A percentile compares a stretch with the other conserved stretches of the same genome.
Conservation (phyloP, 2,329 filamentous ascomycete genomes). For the Fusarium liriodendri region DNA sequence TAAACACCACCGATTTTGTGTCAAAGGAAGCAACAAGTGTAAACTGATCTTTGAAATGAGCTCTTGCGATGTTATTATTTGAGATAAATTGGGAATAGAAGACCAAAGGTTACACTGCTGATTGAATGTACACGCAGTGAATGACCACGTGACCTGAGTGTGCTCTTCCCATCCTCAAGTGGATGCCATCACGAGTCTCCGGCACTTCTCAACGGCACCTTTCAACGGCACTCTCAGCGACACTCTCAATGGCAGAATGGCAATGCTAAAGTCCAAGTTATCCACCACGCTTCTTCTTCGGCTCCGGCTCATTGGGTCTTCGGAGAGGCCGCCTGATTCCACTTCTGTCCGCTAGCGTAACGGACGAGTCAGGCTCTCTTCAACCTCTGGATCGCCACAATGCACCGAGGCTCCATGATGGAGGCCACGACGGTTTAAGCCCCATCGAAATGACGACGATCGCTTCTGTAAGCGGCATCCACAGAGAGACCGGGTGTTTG, state of each 20-base stretch:
- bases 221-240: too few species aligned
- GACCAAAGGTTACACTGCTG: not conserved
- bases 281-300: not conserved
- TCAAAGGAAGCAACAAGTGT: not conserved
- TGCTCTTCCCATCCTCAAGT: not conserved
- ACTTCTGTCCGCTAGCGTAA: not conserved
- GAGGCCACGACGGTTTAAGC: not conserved
- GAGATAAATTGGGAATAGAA: not conserved
- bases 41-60: not conserved
- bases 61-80: not conserved
- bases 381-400: not conserved
- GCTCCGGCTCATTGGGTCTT: not conserved
- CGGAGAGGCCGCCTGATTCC: not conserved
- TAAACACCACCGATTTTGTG: not conserved
- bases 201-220: not conserved
- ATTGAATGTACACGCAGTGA: not conserved
- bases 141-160: not conserved
- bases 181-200: not conserved
- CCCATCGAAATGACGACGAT: conserved; percentile 5
- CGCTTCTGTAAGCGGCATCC: not conserved
- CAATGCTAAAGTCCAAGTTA: not conserved
- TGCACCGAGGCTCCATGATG: not conserved
- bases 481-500: not conserved
- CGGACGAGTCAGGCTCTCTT: not conserved
- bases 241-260: not conserved